Evolutionary conservation across 2,329 filamentous ascomycete species (phyloP), one percentile per base, ranked within the genome.

Genomic region (Rutstroemia sp.): DNA sequence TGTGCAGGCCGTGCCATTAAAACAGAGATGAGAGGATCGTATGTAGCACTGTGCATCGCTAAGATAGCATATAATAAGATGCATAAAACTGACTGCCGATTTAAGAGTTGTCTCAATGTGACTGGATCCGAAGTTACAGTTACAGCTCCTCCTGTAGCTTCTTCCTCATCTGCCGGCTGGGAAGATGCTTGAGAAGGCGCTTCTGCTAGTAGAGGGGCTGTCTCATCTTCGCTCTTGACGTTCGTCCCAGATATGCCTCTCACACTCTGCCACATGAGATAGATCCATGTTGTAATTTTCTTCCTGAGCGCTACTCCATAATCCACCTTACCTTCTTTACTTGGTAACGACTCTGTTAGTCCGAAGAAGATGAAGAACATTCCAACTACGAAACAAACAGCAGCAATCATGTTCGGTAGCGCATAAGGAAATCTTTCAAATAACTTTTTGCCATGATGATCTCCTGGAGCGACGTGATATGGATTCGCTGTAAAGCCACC

Each of bases 401-500:
- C n/a, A 3, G 21, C 27, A 30, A 52, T 56, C 8, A 52, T 37
- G 21, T 52, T 42, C 4, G 49, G 54, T 25, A 56, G 41, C 5
- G 54, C 49, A 34, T 45, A 52, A 34, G 49, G 30, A 9, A 25
- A 56, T 14, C 10, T 45, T 37, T 52, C 54, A 2, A 52, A n/a
- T 16, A 56, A 46, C 8, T 27, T 37, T 25, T 46, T 37, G n/a
- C 38, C n/a, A 16, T 52, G 42, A 21, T 21, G 42, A 16, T 56
- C 49, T 9, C 41, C 54, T 16, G 49, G 41, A 10, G 23, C 25
- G 27, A 52, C 30, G n/a, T 47, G 49, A 34, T 47, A 56, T 27
- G 71, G 68, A 47, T 78, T 74, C 0, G 75, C 75, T 4, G 77
- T 65, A 44, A 72, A 64, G 1, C 75, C 76, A 69, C 74, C 63